Evolutionary conservation across 306 rosid species (phyloP).

Genomic region (Mimosa pudica): DNA sequence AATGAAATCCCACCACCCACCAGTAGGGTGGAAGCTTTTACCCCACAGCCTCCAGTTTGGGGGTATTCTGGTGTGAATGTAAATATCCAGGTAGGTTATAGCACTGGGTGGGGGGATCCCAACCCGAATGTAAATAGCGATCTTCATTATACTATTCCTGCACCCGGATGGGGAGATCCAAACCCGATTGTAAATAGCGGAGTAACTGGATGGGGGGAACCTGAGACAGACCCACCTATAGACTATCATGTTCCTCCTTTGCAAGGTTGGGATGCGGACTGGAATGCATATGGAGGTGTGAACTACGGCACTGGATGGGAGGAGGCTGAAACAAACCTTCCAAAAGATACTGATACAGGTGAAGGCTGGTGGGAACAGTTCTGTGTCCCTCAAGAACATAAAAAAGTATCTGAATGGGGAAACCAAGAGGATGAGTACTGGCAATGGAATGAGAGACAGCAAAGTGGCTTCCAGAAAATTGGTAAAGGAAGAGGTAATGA

Average conservation of each 20-base stretch:
- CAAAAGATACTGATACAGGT: slow-evolving; percentile 34
- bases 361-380: slow-evolving; percentile 48
- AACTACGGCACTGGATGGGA: slow-evolving; percentile 21
- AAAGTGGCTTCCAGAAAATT: slow-evolving; percentile 36
- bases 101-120: slow-evolving; percentile 36
- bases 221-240: slow-evolving; percentile 28
- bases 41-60: background rate
- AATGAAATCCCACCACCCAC: slow-evolving; percentile 16
- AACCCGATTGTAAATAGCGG: slow-evolving; percentile 28
- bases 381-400: slow-evolving; percentile 18
- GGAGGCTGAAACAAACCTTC: slow-evolving; percentile 36
- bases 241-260: slow-evolving; percentile 13
- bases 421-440: slow-evolving; percentile 29
- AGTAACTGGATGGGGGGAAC: slow-evolving; percentile 16
- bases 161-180: background rate
- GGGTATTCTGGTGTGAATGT: background rate
- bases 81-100: slow-evolving; percentile 4
- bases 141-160: slow-evolving; percentile 9
- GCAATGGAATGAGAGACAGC: slow-evolving; percentile 43
- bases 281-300: background rate
- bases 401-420: slow-evolving; percentile 40
- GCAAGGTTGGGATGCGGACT: slow-evolving; percentile 4
- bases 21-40: background rate
- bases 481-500: slow-evolving; percentile 39
- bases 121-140: background rate